phyloP scores from a whole-genome alignment of 345 rosid species.

The Acer yangbiense region DNA sequence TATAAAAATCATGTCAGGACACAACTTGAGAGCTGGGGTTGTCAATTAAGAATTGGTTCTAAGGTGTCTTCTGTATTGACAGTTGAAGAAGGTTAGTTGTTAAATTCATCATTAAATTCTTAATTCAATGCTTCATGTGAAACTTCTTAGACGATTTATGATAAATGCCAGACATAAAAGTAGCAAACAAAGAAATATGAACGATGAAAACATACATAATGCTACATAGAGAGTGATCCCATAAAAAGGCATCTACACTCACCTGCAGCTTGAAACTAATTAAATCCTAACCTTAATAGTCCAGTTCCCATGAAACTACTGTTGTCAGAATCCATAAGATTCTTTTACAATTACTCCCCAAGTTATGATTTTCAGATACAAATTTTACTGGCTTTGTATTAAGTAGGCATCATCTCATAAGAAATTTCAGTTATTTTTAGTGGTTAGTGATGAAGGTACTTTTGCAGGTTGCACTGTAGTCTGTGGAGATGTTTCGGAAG shows the following conservation, averaged over 20 bases:
- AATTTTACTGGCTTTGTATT: too few relatives aligned
- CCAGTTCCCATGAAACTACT: background rate
- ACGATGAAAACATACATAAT: background rate
- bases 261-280: background rate
- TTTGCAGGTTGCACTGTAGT: slow-evolving; percentile 53
- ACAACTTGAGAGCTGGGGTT: slow-evolving; percentile 63
- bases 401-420: too few relatives aligned
- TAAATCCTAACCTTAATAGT: background rate
- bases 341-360: background rate
- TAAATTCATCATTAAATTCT: background rate
- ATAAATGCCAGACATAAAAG: background rate
- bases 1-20: slow-evolving; percentile 49
- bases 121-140: background rate
- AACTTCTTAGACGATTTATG: background rate
- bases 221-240: background rate
- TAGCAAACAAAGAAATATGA: background rate
- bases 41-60: slow-evolving; percentile 59
- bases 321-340: background rate
- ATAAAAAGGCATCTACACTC: background rate
- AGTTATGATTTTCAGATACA: too few relatives aligned
- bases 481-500: slow-evolving; percentile 51
- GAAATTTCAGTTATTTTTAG: too few relatives aligned
- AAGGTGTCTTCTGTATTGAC: slow-evolving; percentile 54
- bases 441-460: background rate
- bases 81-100: slow-evolving; percentile 42